Evolutionary conservation across 768 basidiomycete genomes (phyloP), one percentile per base, ranked within the genome.

Genomic region (Suillus bovinus): DNA sequence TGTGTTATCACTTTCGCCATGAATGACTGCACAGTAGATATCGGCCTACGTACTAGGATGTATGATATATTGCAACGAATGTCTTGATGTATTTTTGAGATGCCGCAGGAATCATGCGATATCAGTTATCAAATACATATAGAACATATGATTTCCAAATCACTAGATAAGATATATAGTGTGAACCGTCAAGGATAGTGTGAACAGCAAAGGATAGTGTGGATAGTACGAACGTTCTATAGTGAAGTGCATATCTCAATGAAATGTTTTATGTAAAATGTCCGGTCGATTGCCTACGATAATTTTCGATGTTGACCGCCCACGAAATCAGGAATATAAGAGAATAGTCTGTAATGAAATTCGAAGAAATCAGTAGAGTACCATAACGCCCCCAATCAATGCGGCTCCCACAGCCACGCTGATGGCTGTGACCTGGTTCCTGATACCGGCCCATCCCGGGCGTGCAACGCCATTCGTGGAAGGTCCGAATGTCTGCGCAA

Each of bases 401-500:
- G 57, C 63, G 17, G 70, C 66, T 17, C 66, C 63, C 31, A 75
- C 61, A 39, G 55, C 24, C 38, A 56, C 31, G 58, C 54, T 8
- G 66, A 29, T 34, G 67, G 11, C 4, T 47, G 59, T 27, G 69
- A 66, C 63, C 13, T 75, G 61, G 2, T 24, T 53, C 16, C 50
- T 29, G 50, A 57, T 34, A 17, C 60, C 29, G 33, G 49, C 5
- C 39, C 56, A 29, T 47, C 47, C 27, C 39, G 59, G 34, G 39
- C 65, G 62, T 2, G 10, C 7, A 0, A 57, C 73, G 27, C 57
- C 65, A n/a, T 61, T 74, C 3, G 52, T 5, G 4, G 54, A 53
- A 2, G 72, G 61, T 2, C 67, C 71, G 5, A 76, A 61, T 2
- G 74, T 74, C 17, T 65, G 57, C 0, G 74, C 73, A 24, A 71